Evolutionary conservation across 768 basidiomycete species (phyloP), one percentile per base, ranked within the genome.

Genomic region (Lyophyllum shimeji): DNA sequence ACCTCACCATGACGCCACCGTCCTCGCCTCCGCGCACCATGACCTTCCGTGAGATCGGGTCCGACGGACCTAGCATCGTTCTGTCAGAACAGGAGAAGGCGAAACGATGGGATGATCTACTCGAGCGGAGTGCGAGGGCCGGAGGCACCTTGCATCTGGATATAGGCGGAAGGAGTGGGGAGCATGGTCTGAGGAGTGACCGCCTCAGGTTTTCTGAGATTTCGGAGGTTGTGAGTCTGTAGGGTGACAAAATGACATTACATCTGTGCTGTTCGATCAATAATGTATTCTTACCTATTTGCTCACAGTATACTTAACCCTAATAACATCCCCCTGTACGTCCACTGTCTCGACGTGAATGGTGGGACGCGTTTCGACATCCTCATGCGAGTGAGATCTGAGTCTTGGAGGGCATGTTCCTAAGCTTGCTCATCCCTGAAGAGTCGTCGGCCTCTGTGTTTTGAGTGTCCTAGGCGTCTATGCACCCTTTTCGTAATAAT

Each of bases 21-120:
- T 63, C 60, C 29, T 63, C 58, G 25, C 61, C 52, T 42, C 60
- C 44, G 40, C 68, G 66, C 7, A 69, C 74, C 39, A 46, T 78
- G 46, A 79, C 72, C 43, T 85, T 82, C 71, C 78, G 84, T 12
- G 76, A 82, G 60, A 63, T 84, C 21, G 59, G 60, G 25, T 62
- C 69, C n/a, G 62, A 57, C 25, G 66, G 65, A 25, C 69, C 69
- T 49, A 67, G 70, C 51, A 67, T 69, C 21, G 75, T 69, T 42
- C 68, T 85, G 66, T 82, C 82, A 23, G 86, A 89, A 65, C 71
- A 81, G 62, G 87, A 92, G 71, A 92, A 92, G 73, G 78, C 79
- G 7, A 82, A 79, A 12, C 82, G 81, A 62, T 91, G 88, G 89
- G 80, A 87, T 53, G 84, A 85, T 57, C 63, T 91, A 52, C 69